Base-by-base conservation (phyloP, 257 asterid genomes). In the Rubia yunnanensis region DNA sequence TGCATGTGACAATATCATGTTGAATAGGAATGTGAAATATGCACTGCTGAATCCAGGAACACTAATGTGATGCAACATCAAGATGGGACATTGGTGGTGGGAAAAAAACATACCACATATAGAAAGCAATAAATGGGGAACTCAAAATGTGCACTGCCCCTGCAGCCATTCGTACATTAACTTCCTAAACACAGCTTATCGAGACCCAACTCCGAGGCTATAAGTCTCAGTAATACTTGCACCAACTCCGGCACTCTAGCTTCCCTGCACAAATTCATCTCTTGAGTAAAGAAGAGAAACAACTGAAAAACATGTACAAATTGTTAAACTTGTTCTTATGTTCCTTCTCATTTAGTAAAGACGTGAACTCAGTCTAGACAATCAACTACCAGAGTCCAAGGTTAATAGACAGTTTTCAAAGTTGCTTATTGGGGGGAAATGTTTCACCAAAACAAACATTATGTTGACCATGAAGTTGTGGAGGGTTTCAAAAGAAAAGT, bases 161-260 rank as follows among this genome's bases (percentile, higher is more conserved):
- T 30, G 67, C 52, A 0, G 20, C 26, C 23, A 46, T 64, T 24
- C 18, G 36, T 46, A 5, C 23, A 64, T 73, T 72, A 84, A 70
- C 75, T 64, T 20, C 70, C 79, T 57, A 67, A 60, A 55, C 61
- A 79, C 62, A 77, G 87, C 75, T 76, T 87, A 60, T 78, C 81
- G 75, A 92, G 74, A 23, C 99, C 97, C 78, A 92, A 36, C 39
- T 87, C 97, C 50, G 71, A 73, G 49, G 89, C 73, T 64, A 88
- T 66, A 53, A 85, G 88, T 78, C 84, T 86, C 50, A 89, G 91
- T 64, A 87, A 78, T 41, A 77, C 90, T 82, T 81, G 97, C 63
- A 92, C 95, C 72, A 84, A 80, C 74, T 83, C 96, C 77, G 96
- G 82, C 46, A 92, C 84, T 74, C 84, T 81, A 26, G 86, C 71